Conservation (phyloP, 805 yeast species). For the Ascoidea tarda region DNA sequence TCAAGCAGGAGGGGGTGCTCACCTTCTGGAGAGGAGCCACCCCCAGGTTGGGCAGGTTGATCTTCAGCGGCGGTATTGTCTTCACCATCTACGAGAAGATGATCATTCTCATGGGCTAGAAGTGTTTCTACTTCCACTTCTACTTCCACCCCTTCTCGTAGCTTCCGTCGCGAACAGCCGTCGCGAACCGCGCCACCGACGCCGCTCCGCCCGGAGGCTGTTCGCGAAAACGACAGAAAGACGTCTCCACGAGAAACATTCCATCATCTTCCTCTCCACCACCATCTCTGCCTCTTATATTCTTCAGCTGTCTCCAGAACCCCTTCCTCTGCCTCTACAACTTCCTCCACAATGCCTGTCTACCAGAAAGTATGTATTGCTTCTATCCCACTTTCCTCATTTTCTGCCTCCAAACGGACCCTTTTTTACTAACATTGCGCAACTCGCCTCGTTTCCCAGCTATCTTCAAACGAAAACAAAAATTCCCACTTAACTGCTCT, state of each 20-base stretch:
- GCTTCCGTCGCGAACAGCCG: not conserved
- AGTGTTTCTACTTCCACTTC: not conserved
- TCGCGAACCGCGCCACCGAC: not conserved
- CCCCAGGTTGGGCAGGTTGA: constrained; percentile 84
- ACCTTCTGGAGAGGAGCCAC: constrained; percentile 99
- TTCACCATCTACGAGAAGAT: constrained; percentile 93
- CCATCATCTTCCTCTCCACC: too few species aligned
- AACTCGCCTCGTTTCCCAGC: not conserved
- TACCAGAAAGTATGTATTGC: too few species aligned
- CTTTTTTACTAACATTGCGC: too few species aligned
- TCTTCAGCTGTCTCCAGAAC: too few species aligned
- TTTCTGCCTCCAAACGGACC: too few species aligned
- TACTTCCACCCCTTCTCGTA: not conserved
- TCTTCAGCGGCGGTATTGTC: constrained; percentile 93
- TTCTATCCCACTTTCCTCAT: too few species aligned
- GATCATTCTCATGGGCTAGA: constrained; percentile 37
- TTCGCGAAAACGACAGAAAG: not conserved
- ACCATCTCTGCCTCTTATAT: too few species aligned
- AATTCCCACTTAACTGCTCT: not conserved
- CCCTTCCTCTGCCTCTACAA: too few species aligned
- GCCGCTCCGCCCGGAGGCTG: not conserved
- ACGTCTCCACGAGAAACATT: not conserved
- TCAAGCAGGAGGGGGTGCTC: constrained; percentile 75
- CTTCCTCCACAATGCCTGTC: too few species aligned
- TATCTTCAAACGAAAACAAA: not conserved